Evolutionary conservation across 495 filamentous ascomycete genomes (phyloP).

Genomic region (Hypoxylon lenormandii): DNA sequence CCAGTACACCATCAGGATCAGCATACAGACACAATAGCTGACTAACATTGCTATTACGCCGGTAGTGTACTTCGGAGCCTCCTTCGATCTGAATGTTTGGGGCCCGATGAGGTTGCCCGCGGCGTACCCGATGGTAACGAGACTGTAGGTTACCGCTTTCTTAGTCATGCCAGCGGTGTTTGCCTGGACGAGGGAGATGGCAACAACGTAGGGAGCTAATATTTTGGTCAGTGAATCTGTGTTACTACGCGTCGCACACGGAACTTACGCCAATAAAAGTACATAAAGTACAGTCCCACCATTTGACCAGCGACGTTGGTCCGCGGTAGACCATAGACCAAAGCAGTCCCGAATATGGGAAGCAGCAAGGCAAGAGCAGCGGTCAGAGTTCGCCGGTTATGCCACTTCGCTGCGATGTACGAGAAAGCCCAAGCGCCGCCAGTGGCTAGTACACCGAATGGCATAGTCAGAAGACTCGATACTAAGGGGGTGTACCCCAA

Average conservation of each 20-base stretch:
- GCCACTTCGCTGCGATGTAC: slow-evolving; percentile 53
- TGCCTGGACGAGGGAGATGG: slow-evolving; percentile 55
- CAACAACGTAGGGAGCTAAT: slow-evolving; percentile 56
- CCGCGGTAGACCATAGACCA: slow-evolving; percentile 54
- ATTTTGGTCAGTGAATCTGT: slow-evolving; percentile 17
- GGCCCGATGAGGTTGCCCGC: slow-evolving; percentile 67
- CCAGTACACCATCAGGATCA: slow-evolving; percentile 50
- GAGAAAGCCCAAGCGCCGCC: slow-evolving; percentile 50
- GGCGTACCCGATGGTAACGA: slow-evolving; percentile 64
- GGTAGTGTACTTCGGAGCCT: slow-evolving; percentile 59
- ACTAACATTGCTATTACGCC: slow-evolving; percentile 52
- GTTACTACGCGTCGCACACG: no score
- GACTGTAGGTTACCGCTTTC: slow-evolving; percentile 62
- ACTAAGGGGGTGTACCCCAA: slow-evolving; percentile 38
- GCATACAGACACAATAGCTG: slow-evolving; percentile 50
- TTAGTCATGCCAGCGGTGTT: slow-evolving; percentile 62
- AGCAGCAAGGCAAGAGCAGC: slow-evolving; percentile 49
- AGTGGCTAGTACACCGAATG: slow-evolving; percentile 54
- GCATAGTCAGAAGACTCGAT: slow-evolving; percentile 39
- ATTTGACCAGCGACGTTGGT: slow-evolving; percentile 54
- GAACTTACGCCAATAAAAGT: slow-evolving; percentile 53
- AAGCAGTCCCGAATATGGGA: slow-evolving; percentile 52
- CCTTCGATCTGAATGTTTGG: slow-evolving; percentile 63
- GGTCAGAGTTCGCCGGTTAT: slow-evolving; percentile 54
- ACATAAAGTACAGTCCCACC: slow-evolving; percentile 54